These are phyloP conservation scores for Hypoxylon sp. DNA, from an alignment of 2,329 filamentous ascomycete genomes.

Conservation along the genomic window DNA sequence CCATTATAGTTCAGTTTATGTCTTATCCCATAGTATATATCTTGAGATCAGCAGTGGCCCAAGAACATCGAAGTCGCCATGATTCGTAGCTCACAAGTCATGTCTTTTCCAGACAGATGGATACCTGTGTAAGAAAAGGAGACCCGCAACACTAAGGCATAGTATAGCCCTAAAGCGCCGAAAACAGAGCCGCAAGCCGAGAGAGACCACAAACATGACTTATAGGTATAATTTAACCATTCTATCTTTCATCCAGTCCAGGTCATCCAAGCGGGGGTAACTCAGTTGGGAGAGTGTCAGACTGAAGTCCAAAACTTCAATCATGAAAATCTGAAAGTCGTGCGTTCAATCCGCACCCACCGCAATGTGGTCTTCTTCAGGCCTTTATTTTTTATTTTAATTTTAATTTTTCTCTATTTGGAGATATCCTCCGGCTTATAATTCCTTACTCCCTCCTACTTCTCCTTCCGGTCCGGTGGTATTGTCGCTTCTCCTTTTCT, in stretches of 20 bases:
- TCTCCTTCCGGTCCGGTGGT: not conserved
- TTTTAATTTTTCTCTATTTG: not conserved
- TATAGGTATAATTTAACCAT: not conserved
- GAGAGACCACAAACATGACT: conserved; percentile 8
- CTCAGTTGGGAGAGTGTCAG: conserved; percentile 41
- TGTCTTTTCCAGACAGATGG: not conserved
- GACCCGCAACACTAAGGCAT: conserved; percentile 6
- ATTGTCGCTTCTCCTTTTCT: not conserved
- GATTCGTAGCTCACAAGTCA: not conserved
- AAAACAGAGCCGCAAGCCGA: conserved; percentile 2
- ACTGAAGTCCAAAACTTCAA: conserved; percentile 36
- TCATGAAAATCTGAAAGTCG: conserved; percentile 35
- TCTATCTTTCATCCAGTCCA: not conserved
- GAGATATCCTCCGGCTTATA: not conserved
- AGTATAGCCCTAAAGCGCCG: not conserved
- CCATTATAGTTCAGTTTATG: not conserved
- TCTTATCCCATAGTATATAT: not conserved
- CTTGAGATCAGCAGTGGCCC: not conserved
- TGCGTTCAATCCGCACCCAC: conserved; percentile 38
- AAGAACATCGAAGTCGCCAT: not conserved
- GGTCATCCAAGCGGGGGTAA: conserved; percentile 25
- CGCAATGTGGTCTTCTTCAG: conserved; percentile 9
- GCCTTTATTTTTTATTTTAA: not conserved
- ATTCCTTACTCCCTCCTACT: not conserved
- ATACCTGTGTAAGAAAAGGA: conserved; percentile 1